Evolutionary conservation across 768 basidiomycete species (phyloP).

Genomic region (Amanita exitialis): DNA sequence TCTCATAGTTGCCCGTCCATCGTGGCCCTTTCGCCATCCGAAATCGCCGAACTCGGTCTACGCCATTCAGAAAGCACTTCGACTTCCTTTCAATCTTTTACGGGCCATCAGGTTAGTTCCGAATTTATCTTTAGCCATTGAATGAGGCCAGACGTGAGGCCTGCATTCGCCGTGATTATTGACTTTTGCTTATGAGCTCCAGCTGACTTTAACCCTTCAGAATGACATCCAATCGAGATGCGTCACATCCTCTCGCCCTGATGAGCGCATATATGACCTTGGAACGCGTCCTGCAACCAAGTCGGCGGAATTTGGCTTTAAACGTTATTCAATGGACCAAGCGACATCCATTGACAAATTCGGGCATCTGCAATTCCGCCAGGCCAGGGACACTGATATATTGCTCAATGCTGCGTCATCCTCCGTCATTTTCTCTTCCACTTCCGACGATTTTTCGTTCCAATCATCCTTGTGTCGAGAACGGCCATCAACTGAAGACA

Average conservation of each 20-base stretch:
- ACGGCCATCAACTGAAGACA: not conserved
- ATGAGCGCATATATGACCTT: not conserved
- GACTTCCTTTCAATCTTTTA: not conserved
- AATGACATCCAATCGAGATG: not conserved
- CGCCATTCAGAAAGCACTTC: not conserved
- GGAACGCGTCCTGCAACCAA: not conserved
- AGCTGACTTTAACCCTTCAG: not conserved
- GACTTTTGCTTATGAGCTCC: not conserved
- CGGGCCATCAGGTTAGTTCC: not conserved
- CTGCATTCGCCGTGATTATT: no score
- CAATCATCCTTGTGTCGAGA: not conserved
- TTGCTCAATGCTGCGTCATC: not conserved
- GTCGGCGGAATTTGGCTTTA: not conserved
- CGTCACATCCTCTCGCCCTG: not conserved
- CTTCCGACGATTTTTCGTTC: not conserved
- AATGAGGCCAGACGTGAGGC: no score
- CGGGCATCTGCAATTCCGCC: not conserved
- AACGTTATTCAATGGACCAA: not conserved
- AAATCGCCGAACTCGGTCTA: constrained; percentile 2
- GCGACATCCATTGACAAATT: not conserved
- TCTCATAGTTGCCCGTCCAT: constrained; percentile 4
- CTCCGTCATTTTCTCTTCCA: not conserved
- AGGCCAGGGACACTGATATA: not conserved
- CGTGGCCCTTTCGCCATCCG: constrained; percentile 2
- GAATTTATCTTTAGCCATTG: no score